phyloP scores from a whole-genome alignment of 305 asterid species.

The Caryopteris hybrid region DNA sequence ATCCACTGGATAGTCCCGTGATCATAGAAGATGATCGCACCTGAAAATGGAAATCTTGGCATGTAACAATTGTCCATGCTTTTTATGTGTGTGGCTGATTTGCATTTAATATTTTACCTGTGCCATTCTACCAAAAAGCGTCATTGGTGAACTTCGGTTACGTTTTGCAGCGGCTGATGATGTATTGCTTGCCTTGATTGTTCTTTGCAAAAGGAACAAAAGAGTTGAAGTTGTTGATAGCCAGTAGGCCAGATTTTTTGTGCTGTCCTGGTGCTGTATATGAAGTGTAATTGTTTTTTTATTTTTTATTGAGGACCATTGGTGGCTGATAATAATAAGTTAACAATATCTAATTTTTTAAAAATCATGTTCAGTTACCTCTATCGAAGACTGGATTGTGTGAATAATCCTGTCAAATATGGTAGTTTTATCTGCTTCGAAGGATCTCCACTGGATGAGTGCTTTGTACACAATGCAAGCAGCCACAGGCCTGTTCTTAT shows the following conservation, averaged over 20 bases:
- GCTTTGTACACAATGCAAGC: constrained; percentile 77
- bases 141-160: constrained; percentile 70
- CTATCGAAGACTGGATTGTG: constrained; percentile 79
- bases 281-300: too few species aligned
- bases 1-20: constrained; percentile 80
- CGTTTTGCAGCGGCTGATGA: constrained; percentile 53
- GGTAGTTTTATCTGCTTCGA: constrained; percentile 85
- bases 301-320: not conserved
- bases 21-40: constrained; percentile 66
- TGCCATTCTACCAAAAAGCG: constrained; percentile 85
- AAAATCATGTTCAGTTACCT: constrained; percentile 41
- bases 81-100: constrained; percentile 14
- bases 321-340: not conserved
- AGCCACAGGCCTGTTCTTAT: constrained; percentile 73
- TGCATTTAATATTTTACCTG: constrained; percentile 48
- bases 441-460: constrained; percentile 92
- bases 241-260: constrained; percentile 75
- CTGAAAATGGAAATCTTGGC: constrained; percentile 36
- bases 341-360: not conserved
- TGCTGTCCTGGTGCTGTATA: constrained; percentile 60
- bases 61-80: constrained; percentile 12
- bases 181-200: constrained; percentile 79
- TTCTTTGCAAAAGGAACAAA: constrained; percentile 75
- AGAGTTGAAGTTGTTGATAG: constrained; percentile 88
- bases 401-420: constrained; percentile 88